Evolutionary conservation across 2,329 filamentous ascomycete species (phyloP).

Genomic region (Mycosphaerella sp.): DNA sequence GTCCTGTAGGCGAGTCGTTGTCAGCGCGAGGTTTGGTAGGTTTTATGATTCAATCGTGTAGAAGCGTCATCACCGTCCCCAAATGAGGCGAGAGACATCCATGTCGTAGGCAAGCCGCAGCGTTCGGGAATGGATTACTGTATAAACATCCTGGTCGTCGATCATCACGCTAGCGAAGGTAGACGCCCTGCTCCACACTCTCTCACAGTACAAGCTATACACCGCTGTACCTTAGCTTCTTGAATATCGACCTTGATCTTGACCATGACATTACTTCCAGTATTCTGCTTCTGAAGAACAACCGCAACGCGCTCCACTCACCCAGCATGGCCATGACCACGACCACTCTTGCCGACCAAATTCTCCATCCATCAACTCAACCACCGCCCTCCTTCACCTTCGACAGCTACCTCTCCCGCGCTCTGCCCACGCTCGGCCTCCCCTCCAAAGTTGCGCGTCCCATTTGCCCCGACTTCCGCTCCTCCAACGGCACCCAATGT

Average conservation of each 20-base stretch:
- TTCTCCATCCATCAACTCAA: slow-evolving; percentile 30
- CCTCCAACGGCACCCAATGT: slow-evolving; percentile 71
- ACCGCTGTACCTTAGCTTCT: no score
- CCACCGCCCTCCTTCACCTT: slow-evolving; percentile 32
- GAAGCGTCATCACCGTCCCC: slow-evolving; percentile 1
- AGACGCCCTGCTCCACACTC: not conserved
- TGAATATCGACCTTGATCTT: no score
- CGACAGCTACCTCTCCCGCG: slow-evolving; percentile 30
- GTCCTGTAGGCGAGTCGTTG: no score
- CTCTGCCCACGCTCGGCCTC: slow-evolving; percentile 30
- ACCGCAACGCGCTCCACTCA: not conserved
- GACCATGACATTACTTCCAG: no score
- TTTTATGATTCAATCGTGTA: no score
- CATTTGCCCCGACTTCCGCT: slow-evolving; percentile 76
- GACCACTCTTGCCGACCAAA: slow-evolving; percentile 24
- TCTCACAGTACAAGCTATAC: not conserved
- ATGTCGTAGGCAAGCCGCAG: not conserved
- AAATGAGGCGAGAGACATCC: not conserved
- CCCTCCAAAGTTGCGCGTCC: slow-evolving; percentile 45
- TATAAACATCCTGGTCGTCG: slow-evolving; percentile 3
- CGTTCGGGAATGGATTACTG: slow-evolving; percentile 1
- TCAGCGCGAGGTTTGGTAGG: no score
- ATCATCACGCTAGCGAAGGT: slow-evolving; percentile 5
- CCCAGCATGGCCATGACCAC: slow-evolving; percentile 22
- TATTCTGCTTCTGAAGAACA: no score